Evolutionary conservation across 2,329 filamentous ascomycete species (phyloP), one percentile per base, ranked within the genome.

Genomic region (Aspergillus spinulosporus): DNA sequence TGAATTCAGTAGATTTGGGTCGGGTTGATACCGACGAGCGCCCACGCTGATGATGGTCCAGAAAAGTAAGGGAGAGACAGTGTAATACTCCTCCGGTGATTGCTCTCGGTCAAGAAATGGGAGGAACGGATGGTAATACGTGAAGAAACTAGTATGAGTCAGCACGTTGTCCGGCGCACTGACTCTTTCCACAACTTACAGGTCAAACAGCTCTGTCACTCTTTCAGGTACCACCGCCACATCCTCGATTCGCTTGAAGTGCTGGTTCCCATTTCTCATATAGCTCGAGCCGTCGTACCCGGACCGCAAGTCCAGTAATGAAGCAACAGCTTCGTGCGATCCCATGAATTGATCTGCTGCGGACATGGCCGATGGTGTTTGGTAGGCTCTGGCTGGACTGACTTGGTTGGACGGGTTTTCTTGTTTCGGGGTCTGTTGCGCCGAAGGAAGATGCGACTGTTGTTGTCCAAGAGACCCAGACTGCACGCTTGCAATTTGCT

Each of bases 41-140:
- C 84, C 85, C 39, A 87, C 80, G 37, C 82, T 81, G 44, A 88
- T 76, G 47, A 88, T 84, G 28, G 84, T 84, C 86, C 86, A 88
- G 69, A 87, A 87, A n/a, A 88, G 76, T 4, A 88, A 72, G n/a
- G 82, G 83, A 43, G 82, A 85, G 34, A 80, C 74, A 11, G 77
- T 76, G 61, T 82, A 82, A 67, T 84, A 86, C 49, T 83, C 78
- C 28, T 86, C 82, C 3, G 84, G 80, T 6, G 76, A 72, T 57
- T 78, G 74, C 5, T 78, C 69, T 36, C 76, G 77, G 58, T 86
- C 83, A 40, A 88, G 77, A 60, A 88, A 82, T 1, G 85, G 84
- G 28, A 88, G 73, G 61, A 86, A 88, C 0, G 82, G 82, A 64
- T 88, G 85, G 68, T 87, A 87, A 53, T 79, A 78, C 7, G 78